These are phyloP conservation scores for Dactylellina sp. DNA, from an alignment of 2,329 filamentous ascomycete genomes.

Conservation along the genomic window DNA sequence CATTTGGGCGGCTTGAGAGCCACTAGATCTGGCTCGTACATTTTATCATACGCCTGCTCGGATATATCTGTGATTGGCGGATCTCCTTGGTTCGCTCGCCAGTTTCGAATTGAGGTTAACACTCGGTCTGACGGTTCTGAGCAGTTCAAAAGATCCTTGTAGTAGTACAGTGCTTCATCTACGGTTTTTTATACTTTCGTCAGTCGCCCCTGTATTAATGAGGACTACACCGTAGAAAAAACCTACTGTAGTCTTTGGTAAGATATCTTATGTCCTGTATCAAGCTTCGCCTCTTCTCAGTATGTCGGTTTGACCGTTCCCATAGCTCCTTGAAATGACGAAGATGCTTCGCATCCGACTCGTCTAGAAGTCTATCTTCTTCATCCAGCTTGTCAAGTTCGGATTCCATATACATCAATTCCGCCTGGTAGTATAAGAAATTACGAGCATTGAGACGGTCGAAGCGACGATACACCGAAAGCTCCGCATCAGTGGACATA, in stretches of 20 bases:
- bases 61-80: constrained; percentile 49
- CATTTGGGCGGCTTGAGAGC: constrained; percentile 49
- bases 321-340: constrained; percentile 42
- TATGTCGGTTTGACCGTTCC: not conserved
- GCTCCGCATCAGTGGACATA: constrained; percentile 42
- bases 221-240: not conserved
- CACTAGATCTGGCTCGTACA: constrained; percentile 40
- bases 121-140: constrained; percentile 41
- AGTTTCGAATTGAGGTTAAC: constrained; percentile 41
- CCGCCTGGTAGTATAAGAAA: constrained; percentile 43
- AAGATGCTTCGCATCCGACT: constrained; percentile 28
- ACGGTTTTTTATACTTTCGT: not conserved
- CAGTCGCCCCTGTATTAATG: no score
- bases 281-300: constrained; percentile 8
- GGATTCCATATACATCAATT: constrained; percentile 43
- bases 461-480: constrained; percentile 48
- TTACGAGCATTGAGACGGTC: constrained; percentile 41
- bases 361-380: constrained; percentile 29
- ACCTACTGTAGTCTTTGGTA: constrained; percentile 35
- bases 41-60: constrained; percentile 42
- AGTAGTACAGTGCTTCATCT: constrained; percentile 31
- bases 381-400: constrained; percentile 45
- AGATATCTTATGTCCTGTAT: constrained; percentile 24
- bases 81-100: constrained; percentile 49
- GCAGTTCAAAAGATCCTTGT: constrained; percentile 43